These are phyloP conservation scores for Lipomyces spencermartinsiae DNA, from an alignment of 805 yeast species.

Conservation along the genomic window DNA sequence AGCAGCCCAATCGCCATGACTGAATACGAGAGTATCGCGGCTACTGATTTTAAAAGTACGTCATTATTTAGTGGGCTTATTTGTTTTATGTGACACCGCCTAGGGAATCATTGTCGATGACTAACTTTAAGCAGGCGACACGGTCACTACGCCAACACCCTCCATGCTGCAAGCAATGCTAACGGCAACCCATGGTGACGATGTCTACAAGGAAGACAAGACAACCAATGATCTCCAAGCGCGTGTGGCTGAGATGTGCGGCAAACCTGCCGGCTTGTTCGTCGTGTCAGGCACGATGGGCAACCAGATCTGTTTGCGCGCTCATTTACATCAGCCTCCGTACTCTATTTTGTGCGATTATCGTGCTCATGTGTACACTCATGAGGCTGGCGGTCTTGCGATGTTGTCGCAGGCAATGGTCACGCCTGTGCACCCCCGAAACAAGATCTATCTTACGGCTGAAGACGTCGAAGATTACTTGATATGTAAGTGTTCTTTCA, in stretches of 20 bases:
- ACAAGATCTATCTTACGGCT: slow-evolving; percentile 68
- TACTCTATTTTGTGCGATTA: slow-evolving; percentile 84
- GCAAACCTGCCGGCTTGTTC: slow-evolving; percentile 79
- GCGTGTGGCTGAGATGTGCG: slow-evolving; percentile 70
- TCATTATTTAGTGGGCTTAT: not conserved
- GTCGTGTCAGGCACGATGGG: slow-evolving; percentile 91
- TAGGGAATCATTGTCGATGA: not conserved
- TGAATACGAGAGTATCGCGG: slow-evolving; percentile 28
- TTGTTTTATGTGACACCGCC: not conserved
- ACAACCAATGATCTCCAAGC: slow-evolving; percentile 70
- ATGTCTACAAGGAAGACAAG: slow-evolving; percentile 85
- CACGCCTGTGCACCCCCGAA: slow-evolving; percentile 75
- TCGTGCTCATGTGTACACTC: slow-evolving; percentile 80
- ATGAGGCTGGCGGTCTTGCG: slow-evolving; percentile 93
- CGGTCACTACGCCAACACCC: slow-evolving; percentile 86
- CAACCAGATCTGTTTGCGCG: slow-evolving; percentile 82
- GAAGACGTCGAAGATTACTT: slow-evolving; percentile 74
- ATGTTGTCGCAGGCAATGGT: slow-evolving; percentile 92
- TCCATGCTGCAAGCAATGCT: slow-evolving; percentile 70
- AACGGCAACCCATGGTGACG: slow-evolving; percentile 74
- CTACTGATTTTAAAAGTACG: slow-evolving; percentile 34
- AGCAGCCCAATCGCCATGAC: slow-evolving; percentile 18
- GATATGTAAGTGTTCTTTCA: slow-evolving; percentile 21
- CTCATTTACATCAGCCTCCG: slow-evolving; percentile 81
- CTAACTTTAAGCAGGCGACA: slow-evolving; percentile 54